Evolutionary conservation across 768 basidiomycete genomes (phyloP), one percentile per base, ranked within the genome.

Genomic region (Tephrocybe sp.): DNA sequence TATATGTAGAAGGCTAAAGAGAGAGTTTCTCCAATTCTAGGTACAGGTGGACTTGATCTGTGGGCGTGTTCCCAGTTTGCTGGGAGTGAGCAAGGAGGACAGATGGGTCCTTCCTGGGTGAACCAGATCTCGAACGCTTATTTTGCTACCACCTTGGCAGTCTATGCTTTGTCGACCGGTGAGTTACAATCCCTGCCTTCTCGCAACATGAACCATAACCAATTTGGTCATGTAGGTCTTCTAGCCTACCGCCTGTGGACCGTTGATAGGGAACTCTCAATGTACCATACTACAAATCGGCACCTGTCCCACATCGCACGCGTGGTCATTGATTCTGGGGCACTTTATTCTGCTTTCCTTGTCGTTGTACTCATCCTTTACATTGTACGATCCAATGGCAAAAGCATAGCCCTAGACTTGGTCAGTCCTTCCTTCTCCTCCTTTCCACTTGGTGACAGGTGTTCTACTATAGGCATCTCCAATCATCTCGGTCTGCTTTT

Each of bases 161-260:
- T 15, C 4, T 46, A 52, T 46, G 24, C 27, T 0, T 25, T 51
- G 8, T 29, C 38, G 5, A 52, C 50, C 3, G 23, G 50, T 52
- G 10, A 34, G 18, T 1, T 29, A 29, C 11, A 10, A n/a, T 29
- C 8, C 25, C 4, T 15, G n/a, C 7, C 6, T 38, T 43, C 25
- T 27, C 3, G 9, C 22, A 9, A 16, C 15, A n/a, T 5, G 5
- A 5, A 7, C 13, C 3, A 1, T 19, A 4, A 30, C 8, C 16
- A 19, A 18, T 31, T 15, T 9, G 9, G 3, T 13, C 25, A 6
- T 16, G 11, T 24, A 52, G 50, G 44, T 25, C 42, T 52, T 24
- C 18, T 52, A 34, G 51, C 51, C 4, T 52, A 47, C 27, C 41
- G 46, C 11, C 29, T 52, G 4, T 52, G 51, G 51, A 38, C 2